Base-by-base conservation (phyloP, 164 flowering plant genomes). In the Vitis rupestris region DNA sequence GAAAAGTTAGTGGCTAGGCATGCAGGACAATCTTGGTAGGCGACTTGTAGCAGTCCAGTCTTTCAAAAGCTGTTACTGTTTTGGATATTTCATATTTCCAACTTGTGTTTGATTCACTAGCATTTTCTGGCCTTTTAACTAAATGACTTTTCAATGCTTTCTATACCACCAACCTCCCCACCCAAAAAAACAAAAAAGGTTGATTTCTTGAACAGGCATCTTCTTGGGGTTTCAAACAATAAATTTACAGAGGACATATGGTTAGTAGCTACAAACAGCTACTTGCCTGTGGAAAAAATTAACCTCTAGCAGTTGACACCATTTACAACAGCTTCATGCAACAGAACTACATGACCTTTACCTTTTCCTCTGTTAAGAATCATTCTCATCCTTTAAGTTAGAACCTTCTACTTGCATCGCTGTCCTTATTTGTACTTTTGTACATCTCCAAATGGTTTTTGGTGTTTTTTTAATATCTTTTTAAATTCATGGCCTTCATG, bases 361-460 rank as follows among this genome's bases (percentile, higher is more conserved):
- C 44, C 56, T 53, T 53, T 14, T 14, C 10, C 14, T n/a, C 56
- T n/a, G 7, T 11, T 53, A 11, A 53, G 16, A 53, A 53, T 16
- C 15, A 10, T 37, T 61, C 12, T 61, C 50, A 15, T 1, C 37
- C n/a, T 61, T 61, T 61, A 61, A 23, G 23, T 15, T 50, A 52
- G 66, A 53, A 70, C 52, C 57, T 62, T 70, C 61, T 54, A 62
- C 59, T 60, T 15, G 72, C 66, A 61, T 62, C 52, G 50, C 72
- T 70, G 72, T 70, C 72, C 15, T 10, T 51, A 13, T 53, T 70
- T 63, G 60, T 62, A 44, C 50, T 70, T 62, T 52, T 10, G 29
- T 30, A 50, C 65, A 27, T 37, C 16, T 51, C 50, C 23, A 50
- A 30, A 7, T n/a, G 31, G 44, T 37, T 13, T 10, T 59, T 59